Conservation (phyloP, 1,139 yeast species). For the Sugiyamaella xylanicola region DNA sequence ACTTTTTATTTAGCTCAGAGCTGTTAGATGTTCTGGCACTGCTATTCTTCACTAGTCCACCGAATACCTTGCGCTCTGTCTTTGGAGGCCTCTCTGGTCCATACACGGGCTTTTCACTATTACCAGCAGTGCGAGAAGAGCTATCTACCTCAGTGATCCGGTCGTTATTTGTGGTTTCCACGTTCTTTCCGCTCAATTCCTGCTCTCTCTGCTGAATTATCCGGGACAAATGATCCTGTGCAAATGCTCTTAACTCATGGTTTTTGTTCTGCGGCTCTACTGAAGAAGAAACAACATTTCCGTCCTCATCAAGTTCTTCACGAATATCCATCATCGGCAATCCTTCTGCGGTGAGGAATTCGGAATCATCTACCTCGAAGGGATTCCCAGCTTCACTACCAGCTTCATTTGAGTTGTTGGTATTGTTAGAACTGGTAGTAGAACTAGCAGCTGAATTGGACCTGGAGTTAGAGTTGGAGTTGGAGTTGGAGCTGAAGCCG, state of each 20-base stretch:
- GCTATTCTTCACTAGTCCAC: neutral
- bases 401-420: neutral
- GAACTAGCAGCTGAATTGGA: conserved; percentile 1
- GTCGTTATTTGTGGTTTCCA: neutral
- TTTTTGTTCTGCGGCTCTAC: conserved; percentile 34
- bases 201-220: conserved; percentile 21
- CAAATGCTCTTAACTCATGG: conserved; percentile 31
- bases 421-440: conserved; percentile 12
- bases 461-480: neutral
- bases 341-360: conserved; percentile 46
- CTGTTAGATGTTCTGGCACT: too few species aligned
- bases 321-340: conserved; percentile 77
- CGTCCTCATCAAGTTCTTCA: conserved; percentile 84
- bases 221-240: conserved; percentile 24
- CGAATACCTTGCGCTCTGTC: neutral
- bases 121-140: neutral
- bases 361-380: conserved; percentile 3
- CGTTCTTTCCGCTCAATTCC: conserved; percentile 10
- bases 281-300: conserved; percentile 52
- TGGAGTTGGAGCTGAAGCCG: neutral
- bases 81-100: conserved; percentile 29
- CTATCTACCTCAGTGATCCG: neutral
- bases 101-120: conserved; percentile 21
- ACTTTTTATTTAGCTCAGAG: too few species aligned
- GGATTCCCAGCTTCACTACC: neutral